Evolutionary conservation across 2,329 filamentous ascomycete genomes (phyloP), one percentile per base, ranked within the genome.

Genomic region (Nigrospora sphaerica): DNA sequence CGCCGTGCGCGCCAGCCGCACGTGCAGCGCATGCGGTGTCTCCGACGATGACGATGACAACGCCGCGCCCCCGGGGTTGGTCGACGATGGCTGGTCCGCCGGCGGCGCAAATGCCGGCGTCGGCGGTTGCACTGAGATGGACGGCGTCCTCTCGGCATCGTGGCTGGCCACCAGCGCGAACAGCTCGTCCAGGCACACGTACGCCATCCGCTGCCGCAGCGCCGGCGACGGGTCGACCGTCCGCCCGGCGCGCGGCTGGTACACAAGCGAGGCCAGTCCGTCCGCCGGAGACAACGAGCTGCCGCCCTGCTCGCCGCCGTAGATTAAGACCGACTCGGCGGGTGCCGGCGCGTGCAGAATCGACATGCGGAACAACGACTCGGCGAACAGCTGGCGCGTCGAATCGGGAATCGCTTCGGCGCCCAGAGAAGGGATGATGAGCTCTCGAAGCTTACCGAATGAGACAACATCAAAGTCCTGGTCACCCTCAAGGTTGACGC

Each of bases 381-480:
- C 78, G 0, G 85, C 80, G 57, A 91, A 95, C 1, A 77, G 68
- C 45, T 77, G 77, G 36, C 89, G 80, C 3, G 84, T 80, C 51
- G 72, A 71, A 52, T 91, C 83, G 1, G 81, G 73, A 7, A 96
- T 77, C 2, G 71, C 66, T 6, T 77, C 61, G 0, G 81, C 77
- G 2, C 90, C 86, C 0, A 97, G 75, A 2, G 78, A 70, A 0
- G 88, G 85, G 5, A 89, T 85, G 36, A 95, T 82, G 32, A 96
- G 73, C 11, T 78, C 72, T 35, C 83, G 78, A 1, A 97, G 70
- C 42, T 76, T 74, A 31, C 68, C 69, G 61, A 96, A 95, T 0
- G 86, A 83, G 1, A 69, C 58, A 16, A 95, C 86, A 61, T 98
- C 93, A 57, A 95, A 95, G 2, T 72, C 65, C 65, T 97, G 84